phyloP scores from a whole-genome alignment of 176 grass and related monocot genomes.

The Carex pumila region DNA sequence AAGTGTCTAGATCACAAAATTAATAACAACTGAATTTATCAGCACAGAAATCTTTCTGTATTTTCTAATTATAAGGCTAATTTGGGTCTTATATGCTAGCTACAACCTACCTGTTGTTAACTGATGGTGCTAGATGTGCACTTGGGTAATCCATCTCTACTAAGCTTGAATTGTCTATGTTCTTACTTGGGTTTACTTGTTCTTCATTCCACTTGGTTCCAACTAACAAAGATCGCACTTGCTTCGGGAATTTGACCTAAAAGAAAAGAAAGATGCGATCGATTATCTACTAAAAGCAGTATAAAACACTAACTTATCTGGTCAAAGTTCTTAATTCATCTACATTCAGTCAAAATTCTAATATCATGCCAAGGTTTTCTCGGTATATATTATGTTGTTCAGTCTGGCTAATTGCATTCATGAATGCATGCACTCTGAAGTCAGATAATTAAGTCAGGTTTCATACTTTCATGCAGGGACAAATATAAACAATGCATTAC shows the following conservation, averaged over 20 bases:
- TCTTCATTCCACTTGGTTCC: constrained; percentile 13
- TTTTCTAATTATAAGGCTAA: background rate
- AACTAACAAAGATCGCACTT: constrained; percentile 4
- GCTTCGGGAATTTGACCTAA: constrained; percentile 3
- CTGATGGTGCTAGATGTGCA: constrained; percentile 18
- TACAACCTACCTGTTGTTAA: constrained; percentile 18
- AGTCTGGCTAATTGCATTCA: background rate
- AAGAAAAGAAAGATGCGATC: background rate
- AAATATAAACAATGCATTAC: too few relatives aligned
- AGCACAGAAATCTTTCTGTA: background rate
- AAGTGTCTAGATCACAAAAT: background rate
- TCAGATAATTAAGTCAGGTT: background rate
- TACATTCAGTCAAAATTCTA: background rate
- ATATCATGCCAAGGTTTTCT: background rate
- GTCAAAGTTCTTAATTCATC: background rate
- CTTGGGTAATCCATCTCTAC: constrained; percentile 19
- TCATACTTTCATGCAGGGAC: too few relatives aligned
- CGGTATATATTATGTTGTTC: background rate
- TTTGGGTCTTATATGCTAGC: background rate
- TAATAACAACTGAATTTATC: background rate
- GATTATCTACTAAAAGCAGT: background rate
- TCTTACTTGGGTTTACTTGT: constrained; percentile 11
- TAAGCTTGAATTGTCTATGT: background rate
- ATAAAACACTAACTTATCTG: background rate
- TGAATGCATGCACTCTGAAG: background rate